Percentiles rank a stretch among this genome's conserved stretches.
These are phyloP conservation scores for Trebouxia gelatinosa DNA, from an alignment of 163 green algal species.

Conservation along the genomic window DNA sequence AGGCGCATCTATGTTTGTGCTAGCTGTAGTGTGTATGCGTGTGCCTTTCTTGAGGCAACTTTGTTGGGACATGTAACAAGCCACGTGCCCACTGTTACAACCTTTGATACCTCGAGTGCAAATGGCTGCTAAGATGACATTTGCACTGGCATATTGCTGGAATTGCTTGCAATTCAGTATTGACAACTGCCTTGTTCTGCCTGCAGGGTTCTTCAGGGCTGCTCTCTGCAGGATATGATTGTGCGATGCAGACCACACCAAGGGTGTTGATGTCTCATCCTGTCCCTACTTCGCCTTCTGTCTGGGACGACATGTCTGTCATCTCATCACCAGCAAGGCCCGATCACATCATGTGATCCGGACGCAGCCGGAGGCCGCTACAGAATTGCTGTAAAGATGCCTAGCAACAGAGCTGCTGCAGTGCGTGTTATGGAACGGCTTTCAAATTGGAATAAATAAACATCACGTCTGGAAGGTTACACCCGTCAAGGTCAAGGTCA, in stretches of 20 bases:
- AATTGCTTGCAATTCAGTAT: too few species aligned
- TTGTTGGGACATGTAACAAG: background rate
- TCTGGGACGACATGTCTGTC: constrained; percentile 3
- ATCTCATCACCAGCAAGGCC: constrained; percentile 22
- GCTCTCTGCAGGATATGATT: background rate
- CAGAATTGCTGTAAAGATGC: too few species aligned
- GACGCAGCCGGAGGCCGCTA: too few species aligned
- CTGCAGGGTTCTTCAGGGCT: background rate
- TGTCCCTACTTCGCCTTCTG: background rate
- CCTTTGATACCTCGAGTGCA: background rate
- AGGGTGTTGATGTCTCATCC: constrained; percentile 2
- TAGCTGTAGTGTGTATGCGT: background rate
- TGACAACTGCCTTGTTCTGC: too few species aligned
- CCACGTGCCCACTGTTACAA: too few species aligned
- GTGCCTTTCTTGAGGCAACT: background rate
- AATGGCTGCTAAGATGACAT: background rate
- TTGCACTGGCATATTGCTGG: too few species aligned
- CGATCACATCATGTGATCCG: too few species aligned
- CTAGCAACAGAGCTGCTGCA: too few species aligned
- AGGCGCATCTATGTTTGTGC: background rate
- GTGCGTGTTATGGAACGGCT: too few species aligned
- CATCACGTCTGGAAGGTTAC: too few species aligned
- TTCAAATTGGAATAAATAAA: too few species aligned
- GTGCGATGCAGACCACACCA: background rate
- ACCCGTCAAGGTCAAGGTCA: too few species aligned